phyloP scores from a whole-genome alignment of 257 asterid species.

The Solanum chiquidenum region DNA sequence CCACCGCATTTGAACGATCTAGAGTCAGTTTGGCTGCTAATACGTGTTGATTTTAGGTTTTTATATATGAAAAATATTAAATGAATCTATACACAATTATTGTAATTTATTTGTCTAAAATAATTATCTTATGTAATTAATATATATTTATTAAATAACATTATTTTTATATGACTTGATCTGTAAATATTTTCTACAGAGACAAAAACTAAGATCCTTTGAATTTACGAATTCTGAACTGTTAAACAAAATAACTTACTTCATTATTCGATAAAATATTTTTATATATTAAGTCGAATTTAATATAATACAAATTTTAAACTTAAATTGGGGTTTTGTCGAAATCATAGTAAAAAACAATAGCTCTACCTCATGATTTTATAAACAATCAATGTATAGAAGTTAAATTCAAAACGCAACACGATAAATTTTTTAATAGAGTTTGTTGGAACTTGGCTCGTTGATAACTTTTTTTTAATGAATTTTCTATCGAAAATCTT shows the following conservation, averaged over 20 bases:
- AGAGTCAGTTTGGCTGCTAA: neutral
- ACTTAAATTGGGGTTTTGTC: accelerated
- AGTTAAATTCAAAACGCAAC: neutral
- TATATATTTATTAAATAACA: neutral
- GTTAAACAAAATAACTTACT: neutral
- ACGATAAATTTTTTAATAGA: neutral
- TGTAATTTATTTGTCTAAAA: neutral
- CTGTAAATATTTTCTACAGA: neutral
- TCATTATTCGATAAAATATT: neutral
- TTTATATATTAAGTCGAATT: neutral
- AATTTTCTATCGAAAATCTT: neutral
- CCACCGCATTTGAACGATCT: neutral
- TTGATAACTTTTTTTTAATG: neutral
- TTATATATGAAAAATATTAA: neutral
- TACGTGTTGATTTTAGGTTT: neutral
- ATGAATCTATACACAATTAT: neutral
- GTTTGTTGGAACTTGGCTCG: accelerated
- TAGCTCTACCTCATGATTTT: neutral
- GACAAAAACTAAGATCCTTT: neutral
- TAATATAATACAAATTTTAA: neutral
- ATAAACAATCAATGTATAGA: neutral
- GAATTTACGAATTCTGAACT: neutral
- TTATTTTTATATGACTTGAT: neutral
- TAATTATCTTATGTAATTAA: neutral
- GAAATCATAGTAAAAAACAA: neutral